Base-by-base conservation (phyloP, 352 stramenopile genomes). In the Phytophthora capsici region DNA sequence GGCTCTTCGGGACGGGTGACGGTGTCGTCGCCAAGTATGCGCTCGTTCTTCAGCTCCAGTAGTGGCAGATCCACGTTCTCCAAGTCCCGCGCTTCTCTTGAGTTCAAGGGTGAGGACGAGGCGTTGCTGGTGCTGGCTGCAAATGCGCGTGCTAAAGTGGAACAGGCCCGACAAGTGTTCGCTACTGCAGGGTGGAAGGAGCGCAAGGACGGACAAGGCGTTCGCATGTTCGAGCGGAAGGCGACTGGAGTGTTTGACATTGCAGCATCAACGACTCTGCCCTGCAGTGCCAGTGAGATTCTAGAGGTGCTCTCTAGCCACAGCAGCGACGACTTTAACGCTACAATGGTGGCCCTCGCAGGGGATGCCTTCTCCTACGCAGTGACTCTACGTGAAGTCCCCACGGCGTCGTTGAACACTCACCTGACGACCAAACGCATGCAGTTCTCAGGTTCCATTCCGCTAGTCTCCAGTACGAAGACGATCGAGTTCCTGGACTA, bases 301-400 rank as follows among this genome's bases (percentile, higher is more conserved):
- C 46, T 75, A 1, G 58, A 73, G 7, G 63, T 71, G 47, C 52
- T 80, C n/a, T 66, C 71, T 4, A 75, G 64, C 32, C 63, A 46
- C 59, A 67, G 63, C 30, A 72, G 68, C 30, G 71, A 80, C 51
- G 68, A 75, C 47, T 75, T 80, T 20, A 80, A 80, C 44, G 68
- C 71, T 16, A 77, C 71, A 4, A 73, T 80, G 50, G 63, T 80
- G 36, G 71, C 68, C 6, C 68, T 80, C 2, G 55, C 59, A 20
- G 71, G 71, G 19, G 71, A 74, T 17, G 47, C 51, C 12, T 80
- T 80, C 41, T 73, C 71, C 2, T 77, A 75, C 44, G 68, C 63
- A 19, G 68, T 80, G 6, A 77, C 68, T 12, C 43, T 80, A 28
- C 67, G 71, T 0, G 68, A 72, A 25, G 58, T 80, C 16, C 55